Conservation (phyloP, 352 stramenopile species). For the Phytophthora pisi region DNA sequence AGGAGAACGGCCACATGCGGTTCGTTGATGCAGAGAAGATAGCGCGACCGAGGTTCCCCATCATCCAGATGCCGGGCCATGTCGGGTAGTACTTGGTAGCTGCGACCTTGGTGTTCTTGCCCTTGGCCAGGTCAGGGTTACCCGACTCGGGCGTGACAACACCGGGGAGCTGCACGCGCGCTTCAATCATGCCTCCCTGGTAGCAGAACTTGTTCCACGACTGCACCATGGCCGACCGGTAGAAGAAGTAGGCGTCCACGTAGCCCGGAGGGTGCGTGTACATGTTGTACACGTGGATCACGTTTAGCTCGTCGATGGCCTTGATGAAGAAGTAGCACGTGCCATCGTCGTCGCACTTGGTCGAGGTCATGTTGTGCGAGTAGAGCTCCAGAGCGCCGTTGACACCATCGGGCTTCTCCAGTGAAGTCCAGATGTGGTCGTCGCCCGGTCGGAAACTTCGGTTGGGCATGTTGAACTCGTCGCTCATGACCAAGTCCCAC, state of each 20-base stretch:
- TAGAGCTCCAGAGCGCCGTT: conserved; percentile 92
- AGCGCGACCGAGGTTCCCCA: conserved; percentile 95
- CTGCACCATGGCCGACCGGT: conserved; percentile 88
- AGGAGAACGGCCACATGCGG: conserved; percentile 97
- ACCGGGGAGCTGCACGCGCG: conserved; percentile 88
- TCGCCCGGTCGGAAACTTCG: conserved; percentile 90
- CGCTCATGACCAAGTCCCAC: conserved; percentile 90
- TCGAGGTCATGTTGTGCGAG: conserved; percentile 77
- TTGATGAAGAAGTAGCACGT: conserved; percentile 65
- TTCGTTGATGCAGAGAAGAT: conserved; percentile 95
- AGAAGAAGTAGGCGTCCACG: conserved; percentile 54
- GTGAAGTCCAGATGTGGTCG: conserved; percentile 94
- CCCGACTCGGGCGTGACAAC: conserved; percentile 46
- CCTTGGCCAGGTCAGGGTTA: conserved; percentile 47
- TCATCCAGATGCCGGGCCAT: conserved; percentile 96
- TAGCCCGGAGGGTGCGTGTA: conserved; percentile 58
- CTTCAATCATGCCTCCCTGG: conserved; percentile 93
- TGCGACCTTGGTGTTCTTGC: conserved; percentile 63
- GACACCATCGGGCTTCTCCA: conserved; percentile 94
- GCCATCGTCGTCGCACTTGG: conserved; percentile 45
- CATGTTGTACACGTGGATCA: conserved; percentile 61
- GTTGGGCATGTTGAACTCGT: conserved; percentile 93
- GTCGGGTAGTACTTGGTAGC: conserved; percentile 72
- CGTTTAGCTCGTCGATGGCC: conserved; percentile 37
- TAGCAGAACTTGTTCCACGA: conserved; percentile 97